These are phyloP conservation scores for Penicillium concentricum DNA, from an alignment of 2,329 filamentous ascomycete species.

Conservation along the genomic window DNA sequence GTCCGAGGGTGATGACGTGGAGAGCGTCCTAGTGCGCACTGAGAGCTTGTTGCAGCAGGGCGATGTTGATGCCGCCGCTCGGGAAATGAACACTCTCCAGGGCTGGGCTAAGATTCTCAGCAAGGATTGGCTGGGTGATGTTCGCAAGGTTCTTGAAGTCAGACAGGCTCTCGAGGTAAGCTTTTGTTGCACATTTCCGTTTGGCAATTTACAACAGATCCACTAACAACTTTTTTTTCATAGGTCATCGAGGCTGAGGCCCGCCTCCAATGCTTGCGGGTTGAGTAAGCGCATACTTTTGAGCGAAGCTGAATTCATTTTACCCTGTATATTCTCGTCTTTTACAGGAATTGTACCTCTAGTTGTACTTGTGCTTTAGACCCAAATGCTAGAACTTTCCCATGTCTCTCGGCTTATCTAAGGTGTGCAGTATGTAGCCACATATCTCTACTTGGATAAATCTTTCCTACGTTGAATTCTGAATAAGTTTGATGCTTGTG, in stretches of 20 bases:
- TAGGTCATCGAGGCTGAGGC: slow-evolving; percentile 89
- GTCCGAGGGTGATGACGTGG: slow-evolving; percentile 82
- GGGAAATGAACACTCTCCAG: slow-evolving; percentile 89
- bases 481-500: background rate
- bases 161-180: slow-evolving; percentile 93
- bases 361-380: slow-evolving; percentile 40
- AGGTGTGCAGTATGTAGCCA: background rate
- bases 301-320: slow-evolving; percentile 29
- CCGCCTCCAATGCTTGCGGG: slow-evolving; percentile 78
- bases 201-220: background rate
- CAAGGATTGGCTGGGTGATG: slow-evolving; percentile 89
- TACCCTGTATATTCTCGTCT: slow-evolving; percentile 32
- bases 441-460: too few species aligned
- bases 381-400: slow-evolving; percentile 38
- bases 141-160: slow-evolving; percentile 88
- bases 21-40: slow-evolving; percentile 86
- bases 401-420: slow-evolving; percentile 11
- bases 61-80: slow-evolving; percentile 82
- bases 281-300: slow-evolving; percentile 58
- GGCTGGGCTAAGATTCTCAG: slow-evolving; percentile 96
- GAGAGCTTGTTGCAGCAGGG: slow-evolving; percentile 92
- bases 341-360: slow-evolving; percentile 41
- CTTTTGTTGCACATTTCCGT: slow-evolving; percentile 20
- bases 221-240: slow-evolving; percentile 18
- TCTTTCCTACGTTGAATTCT: background rate